phyloP scores from a whole-genome alignment of 768 basidiomycete genomes.

The Dentipellis sp. region DNA sequence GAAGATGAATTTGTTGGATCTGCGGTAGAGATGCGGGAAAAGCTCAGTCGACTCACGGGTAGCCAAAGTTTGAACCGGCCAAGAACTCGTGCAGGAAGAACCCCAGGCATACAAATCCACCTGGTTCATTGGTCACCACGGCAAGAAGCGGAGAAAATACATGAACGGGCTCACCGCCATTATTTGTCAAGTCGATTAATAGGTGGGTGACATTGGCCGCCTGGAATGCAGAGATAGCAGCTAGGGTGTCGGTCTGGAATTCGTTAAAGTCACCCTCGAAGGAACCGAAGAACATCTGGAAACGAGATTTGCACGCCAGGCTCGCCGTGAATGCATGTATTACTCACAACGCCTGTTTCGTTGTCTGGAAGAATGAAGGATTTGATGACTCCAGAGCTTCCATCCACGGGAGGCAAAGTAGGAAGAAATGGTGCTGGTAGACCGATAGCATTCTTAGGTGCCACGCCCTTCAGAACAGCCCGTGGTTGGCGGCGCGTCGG shows the following conservation, averaged over 20 bases:
- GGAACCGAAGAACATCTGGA: slow-evolving; percentile 54
- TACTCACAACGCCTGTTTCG: slow-evolving; percentile 44
- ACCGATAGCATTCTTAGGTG: slow-evolving; percentile 29
- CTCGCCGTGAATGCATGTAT: too few relatives aligned
- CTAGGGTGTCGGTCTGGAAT: slow-evolving; percentile 43
- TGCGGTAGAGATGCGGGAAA: neutral
- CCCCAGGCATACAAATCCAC: slow-evolving; percentile 55
- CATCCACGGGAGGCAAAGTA: slow-evolving; percentile 32
- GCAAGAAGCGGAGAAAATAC: neutral
- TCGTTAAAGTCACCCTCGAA: slow-evolving; percentile 40
- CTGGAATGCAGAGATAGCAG: slow-evolving; percentile 37
- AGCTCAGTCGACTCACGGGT: slow-evolving; percentile 31
- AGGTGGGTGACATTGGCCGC: slow-evolving; percentile 38
- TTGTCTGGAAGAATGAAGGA: slow-evolving; percentile 47
- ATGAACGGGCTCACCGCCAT: slow-evolving; percentile 37
- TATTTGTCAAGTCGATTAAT: slow-evolving; percentile 52
- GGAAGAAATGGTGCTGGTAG: slow-evolving; percentile 44
- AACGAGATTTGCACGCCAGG: neutral
- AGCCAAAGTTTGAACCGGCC: slow-evolving; percentile 37
- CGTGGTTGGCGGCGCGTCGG: slow-evolving; percentile 17
- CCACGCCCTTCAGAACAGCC: slow-evolving; percentile 26
- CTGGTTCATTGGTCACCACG: slow-evolving; percentile 10
- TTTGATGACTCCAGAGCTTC: slow-evolving; percentile 44
- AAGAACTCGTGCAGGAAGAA: slow-evolving; percentile 52
- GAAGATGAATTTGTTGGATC: neutral